A percentile compares a stretch with the other conserved stretches of the same genome.
Evolutionary conservation across 768 basidiomycete genomes (phyloP).

Genomic region (Pisolithus orientalis): DNA sequence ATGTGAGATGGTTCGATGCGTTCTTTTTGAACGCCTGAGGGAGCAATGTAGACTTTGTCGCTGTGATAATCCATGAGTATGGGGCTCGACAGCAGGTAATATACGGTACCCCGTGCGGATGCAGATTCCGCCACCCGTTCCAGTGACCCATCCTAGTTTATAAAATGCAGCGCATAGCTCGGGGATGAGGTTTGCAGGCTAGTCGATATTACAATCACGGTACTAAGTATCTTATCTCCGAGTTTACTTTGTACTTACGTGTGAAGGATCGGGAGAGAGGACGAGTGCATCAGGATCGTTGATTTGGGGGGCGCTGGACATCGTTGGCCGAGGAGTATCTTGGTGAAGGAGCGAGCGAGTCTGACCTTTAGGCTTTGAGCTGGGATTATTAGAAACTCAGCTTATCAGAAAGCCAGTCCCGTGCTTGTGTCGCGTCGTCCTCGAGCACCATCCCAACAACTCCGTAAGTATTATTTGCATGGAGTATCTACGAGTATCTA

Average conservation of each 20-base stretch:
- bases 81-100: not conserved
- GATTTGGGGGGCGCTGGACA: not conserved
- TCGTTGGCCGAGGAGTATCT: no score
- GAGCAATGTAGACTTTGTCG: constrained; percentile 79
- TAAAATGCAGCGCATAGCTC: constrained; percentile 83
- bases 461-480: no score
- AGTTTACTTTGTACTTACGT: constrained; percentile 39
- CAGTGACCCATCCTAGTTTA: constrained; percentile 87
- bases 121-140: constrained; percentile 78
- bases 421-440: no score
- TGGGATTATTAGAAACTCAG: no score
- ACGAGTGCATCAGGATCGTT: constrained; percentile 44
- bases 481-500: no score
- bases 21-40: constrained; percentile 89
- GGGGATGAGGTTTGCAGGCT: constrained; percentile 91
- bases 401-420: no score
- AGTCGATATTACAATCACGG: constrained; percentile 2
- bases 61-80: constrained; percentile 27
- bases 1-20: constrained; percentile 79
- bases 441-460: no score
- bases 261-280: constrained; percentile 52
- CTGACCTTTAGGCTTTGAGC: no score
- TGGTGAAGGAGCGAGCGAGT: no score
- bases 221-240: not conserved
- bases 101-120: constrained; percentile 57